phyloP scores from a whole-genome alignment of 2,329 filamentous ascomycete species.

The Cordyceps javanica region DNA sequence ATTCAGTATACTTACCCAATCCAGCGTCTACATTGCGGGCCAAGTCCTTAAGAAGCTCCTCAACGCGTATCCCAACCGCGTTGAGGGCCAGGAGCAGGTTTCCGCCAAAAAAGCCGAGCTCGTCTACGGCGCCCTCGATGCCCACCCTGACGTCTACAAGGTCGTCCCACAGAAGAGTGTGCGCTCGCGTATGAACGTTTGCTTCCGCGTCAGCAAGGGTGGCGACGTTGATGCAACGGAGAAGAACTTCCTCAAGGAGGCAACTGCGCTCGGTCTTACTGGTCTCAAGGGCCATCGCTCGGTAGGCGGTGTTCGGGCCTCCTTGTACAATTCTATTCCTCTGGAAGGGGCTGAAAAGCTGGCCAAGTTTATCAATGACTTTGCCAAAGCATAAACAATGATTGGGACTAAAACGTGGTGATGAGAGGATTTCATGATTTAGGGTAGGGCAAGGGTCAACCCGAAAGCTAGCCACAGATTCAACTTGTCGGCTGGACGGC shows the following conservation, averaged over 20 bases:
- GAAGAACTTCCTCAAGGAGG: conserved; percentile 71
- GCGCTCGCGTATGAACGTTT: conserved; percentile 91
- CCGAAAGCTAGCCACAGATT: not conserved
- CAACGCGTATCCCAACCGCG: conserved; percentile 57
- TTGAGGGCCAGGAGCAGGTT: conserved; percentile 69
- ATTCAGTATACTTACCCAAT: conserved; percentile 9
- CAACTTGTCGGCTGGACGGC: conserved; percentile 2
- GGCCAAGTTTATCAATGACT: conserved; percentile 53
- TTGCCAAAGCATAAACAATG: conserved; percentile 34
- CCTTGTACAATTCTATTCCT: conserved; percentile 83
- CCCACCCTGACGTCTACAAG: conserved; percentile 63
- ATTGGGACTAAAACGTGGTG: not conserved
- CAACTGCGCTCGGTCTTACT: conserved; percentile 60
- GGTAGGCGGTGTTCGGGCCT: conserved; percentile 78
- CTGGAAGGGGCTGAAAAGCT: conserved; percentile 62
- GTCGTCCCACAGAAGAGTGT: conserved; percentile 69
- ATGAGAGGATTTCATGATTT: not conserved
- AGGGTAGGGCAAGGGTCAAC: not conserved
- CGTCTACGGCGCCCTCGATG: conserved; percentile 74
- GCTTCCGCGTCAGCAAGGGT: conserved; percentile 65
- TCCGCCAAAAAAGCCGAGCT: conserved; percentile 67
- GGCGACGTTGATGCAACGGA: conserved; percentile 64
- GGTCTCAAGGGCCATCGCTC: conserved; percentile 86
- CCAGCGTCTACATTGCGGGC: conserved; percentile 80
- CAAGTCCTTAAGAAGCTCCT: conserved; percentile 77